Conservation (phyloP, 169 alveolate genomes). For the Pseudocohnilembus persalinus region DNA sequence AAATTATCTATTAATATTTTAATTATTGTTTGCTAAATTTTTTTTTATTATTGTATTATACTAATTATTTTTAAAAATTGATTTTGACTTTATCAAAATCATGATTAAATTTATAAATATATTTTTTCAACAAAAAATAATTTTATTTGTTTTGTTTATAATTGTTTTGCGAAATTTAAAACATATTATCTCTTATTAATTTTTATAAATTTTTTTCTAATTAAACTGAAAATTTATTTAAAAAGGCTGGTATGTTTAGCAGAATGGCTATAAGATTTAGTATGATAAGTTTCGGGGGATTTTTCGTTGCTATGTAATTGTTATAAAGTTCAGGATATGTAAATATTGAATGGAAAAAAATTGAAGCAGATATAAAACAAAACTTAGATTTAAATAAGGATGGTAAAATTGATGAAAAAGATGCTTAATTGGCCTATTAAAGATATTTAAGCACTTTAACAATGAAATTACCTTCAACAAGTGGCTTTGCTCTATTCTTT, state of each 20-base stretch:
- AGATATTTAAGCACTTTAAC: not conserved
- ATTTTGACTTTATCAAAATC: too few species aligned
- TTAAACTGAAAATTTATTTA: not conserved
- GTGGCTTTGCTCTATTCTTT: not conserved
- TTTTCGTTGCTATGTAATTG: not conserved
- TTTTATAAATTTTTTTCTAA: not conserved
- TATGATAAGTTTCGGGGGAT: not conserved
- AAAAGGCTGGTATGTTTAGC: not conserved
- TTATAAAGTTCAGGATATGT: not conserved
- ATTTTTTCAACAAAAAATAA: too few species aligned
- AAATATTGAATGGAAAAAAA: not conserved
- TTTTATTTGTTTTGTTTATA: too few species aligned
- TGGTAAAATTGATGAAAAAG: not conserved
- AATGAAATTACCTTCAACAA: not conserved
- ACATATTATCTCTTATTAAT: too few species aligned
- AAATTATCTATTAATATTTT: too few species aligned
- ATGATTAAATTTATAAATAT: too few species aligned
- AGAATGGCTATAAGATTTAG: not conserved
- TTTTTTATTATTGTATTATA: too few species aligned
- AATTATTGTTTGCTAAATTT: too few species aligned
- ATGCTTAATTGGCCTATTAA: not conserved
- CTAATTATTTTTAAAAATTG: too few species aligned
- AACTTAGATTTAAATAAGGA: not conserved
- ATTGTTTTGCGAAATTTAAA: too few species aligned
- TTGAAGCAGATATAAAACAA: not conserved